A percentile compares a stretch with the other conserved stretches of the same genome.
These are phyloP conservation scores for Trichoderma virens DNA, from an alignment of 495 filamentous ascomycete species.

Conservation along the genomic window DNA sequence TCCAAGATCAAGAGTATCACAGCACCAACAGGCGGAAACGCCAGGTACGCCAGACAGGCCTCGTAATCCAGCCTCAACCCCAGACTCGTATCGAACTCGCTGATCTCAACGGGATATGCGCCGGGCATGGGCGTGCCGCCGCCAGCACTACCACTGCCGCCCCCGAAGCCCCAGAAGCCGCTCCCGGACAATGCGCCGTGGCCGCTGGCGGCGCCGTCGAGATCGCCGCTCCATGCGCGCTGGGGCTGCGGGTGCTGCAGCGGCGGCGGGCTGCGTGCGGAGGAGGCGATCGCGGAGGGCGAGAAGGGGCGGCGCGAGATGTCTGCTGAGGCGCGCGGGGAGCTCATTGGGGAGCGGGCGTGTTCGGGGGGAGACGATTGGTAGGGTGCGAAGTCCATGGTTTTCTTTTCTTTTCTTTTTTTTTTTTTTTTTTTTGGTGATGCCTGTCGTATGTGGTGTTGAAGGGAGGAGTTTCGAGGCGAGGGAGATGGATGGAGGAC, in stretches of 20 bases:
- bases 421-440: not conserved
- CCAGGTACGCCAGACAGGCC: slow-evolving; percentile 83
- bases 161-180: slow-evolving; percentile 19
- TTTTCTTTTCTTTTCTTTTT: not conserved
- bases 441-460: not conserved
- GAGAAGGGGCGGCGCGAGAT: slow-evolving; percentile 36
- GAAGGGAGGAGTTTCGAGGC: not conserved
- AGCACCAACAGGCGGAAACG: slow-evolving; percentile 77
- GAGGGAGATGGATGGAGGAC: not conserved
- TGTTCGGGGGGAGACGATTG: slow-evolving; percentile 79
- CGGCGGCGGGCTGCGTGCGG: slow-evolving; percentile 35
- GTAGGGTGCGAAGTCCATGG: slow-evolving; percentile 96
- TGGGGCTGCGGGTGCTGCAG: slow-evolving; percentile 43
- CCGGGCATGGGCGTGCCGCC: slow-evolving; percentile 16
- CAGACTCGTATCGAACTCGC: slow-evolving; percentile 64
- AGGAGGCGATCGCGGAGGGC: slow-evolving; percentile 29
- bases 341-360: slow-evolving; percentile 56
- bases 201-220: not conserved
- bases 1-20: slow-evolving; percentile 80
- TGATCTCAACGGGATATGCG: slow-evolving; percentile 30
- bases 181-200: not conserved
- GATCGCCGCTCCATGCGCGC: slow-evolving; percentile 33
- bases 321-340: slow-evolving; percentile 44
- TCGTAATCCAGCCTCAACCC: slow-evolving; percentile 69
- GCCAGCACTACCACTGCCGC: slow-evolving; percentile 1